A percentile compares a stretch with the other conserved stretches of the same genome.
phyloP scores from a whole-genome alignment of 371 early-diverging fungal species.

The Coemansia sp. region DNA sequence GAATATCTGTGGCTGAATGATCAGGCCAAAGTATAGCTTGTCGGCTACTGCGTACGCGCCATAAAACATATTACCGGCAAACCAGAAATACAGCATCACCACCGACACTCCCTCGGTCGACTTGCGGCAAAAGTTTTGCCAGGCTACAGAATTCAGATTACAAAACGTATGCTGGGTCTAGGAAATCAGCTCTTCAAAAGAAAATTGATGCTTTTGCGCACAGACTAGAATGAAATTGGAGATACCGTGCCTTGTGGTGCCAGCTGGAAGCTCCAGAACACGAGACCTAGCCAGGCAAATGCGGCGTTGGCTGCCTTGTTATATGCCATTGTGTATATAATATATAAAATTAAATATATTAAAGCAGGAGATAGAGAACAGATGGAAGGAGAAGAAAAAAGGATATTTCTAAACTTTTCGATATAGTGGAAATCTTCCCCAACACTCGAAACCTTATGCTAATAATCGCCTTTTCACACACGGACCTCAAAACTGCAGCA shows the following conservation, averaged over 20 bases:
- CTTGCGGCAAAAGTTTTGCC: constrained; percentile 46
- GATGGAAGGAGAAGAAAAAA: not conserved
- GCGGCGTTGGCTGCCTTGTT: constrained; percentile 36
- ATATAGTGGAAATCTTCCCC: not conserved
- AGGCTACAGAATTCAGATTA: constrained; percentile 24
- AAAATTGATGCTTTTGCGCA: not conserved
- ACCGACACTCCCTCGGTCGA: constrained; percentile 46
- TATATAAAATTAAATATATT: not conserved
- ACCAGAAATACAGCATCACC: constrained; percentile 49
- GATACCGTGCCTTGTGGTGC: constrained; percentile 50
- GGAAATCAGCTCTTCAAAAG: constrained; percentile 25
- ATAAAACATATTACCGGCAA: constrained; percentile 34
- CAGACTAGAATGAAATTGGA: too few species aligned
- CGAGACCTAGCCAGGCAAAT: constrained; percentile 46
- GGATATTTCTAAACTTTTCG: not conserved
- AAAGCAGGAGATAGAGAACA: not conserved
- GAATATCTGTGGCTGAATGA: constrained; percentile 49
- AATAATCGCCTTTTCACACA: not conserved
- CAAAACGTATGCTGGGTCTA: not conserved
- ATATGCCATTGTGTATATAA: constrained; percentile 24
- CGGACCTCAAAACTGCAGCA: not conserved
- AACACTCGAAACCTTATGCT: not conserved
- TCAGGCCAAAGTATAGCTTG: constrained; percentile 31
- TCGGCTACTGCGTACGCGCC: constrained; percentile 42
- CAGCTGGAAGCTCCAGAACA: constrained; percentile 50